Evolutionary conservation across 176 grass and related monocot species (phyloP), one percentile per base, ranked within the genome.

Genomic region (Aegilops longissima): DNA sequence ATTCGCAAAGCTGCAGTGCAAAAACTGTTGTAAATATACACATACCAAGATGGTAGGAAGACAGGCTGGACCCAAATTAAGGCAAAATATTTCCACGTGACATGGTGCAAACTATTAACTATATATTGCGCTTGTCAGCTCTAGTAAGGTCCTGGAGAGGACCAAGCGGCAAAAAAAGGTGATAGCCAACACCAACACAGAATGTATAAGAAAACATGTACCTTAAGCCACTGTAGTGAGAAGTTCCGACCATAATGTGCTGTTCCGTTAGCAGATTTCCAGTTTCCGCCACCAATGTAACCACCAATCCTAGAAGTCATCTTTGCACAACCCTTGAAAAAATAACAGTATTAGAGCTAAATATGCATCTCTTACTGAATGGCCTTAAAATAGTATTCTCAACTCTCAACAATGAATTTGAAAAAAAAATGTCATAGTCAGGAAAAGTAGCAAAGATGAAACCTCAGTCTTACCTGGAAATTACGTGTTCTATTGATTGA

Each of bases 211-310:
- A 64, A 76, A 85, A 67, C 14, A 84, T 90, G 85, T 86, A 99
- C 97, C 97, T 99, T 99, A 69, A 99, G 90, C 94, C 97, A 99
- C 86, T 99, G 93, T 44, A 99, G 73, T 65, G 97, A 99, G 86
- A 99, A 99, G 16, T 94, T 99, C 33, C 97, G 94, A 73, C 97
- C 97, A 87, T 94, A 99, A 86, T 93, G 97, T 4, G 94, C 97
- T 49, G 92, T 96, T 88, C 97, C 97, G 83, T 96, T 94, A 87
- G 97, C 92, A 94, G 93, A 99, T 86, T 99, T 99, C 97, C 97
- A 99, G 81, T 96, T 99, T 75, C 97, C 97, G 34, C 97, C 97
- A 70, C 97, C 97, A 87, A 89, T 92, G 87, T 93, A 96, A 72
- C 94, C 97, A 79, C 94, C 97, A 85, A 96, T 96, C 65, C 91